phyloP scores from a whole-genome alignment of 202 grass and related monocot genomes.

The Dendrocalamus latiflorus region DNA sequence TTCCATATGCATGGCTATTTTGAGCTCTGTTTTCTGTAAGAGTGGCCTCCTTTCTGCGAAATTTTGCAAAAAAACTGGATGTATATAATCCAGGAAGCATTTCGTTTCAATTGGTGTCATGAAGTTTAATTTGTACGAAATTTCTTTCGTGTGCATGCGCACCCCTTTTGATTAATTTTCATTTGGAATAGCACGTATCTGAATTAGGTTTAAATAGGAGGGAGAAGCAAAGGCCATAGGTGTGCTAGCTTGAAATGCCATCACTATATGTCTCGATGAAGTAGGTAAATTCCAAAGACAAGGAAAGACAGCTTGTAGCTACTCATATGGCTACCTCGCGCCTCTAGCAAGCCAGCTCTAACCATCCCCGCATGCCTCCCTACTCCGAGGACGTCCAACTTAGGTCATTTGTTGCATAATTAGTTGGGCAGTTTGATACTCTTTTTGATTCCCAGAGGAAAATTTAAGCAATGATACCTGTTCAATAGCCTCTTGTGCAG shows the following conservation, averaged over 20 bases:
- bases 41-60: background rate
- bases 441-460: background rate
- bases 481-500: background rate
- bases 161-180: background rate
- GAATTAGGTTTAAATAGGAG: background rate
- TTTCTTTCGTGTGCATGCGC: background rate
- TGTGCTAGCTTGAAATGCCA: background rate
- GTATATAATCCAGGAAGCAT: background rate
- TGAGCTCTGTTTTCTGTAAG: background rate
- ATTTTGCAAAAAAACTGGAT: background rate
- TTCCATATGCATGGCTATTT: background rate
- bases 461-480: background rate
- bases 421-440: too few relatives aligned
- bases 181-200: background rate
- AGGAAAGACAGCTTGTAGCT: background rate
- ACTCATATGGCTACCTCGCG: background rate
- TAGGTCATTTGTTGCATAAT: background rate
- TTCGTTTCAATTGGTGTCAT: background rate
- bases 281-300: constrained; percentile 26
- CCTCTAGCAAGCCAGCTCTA: background rate
- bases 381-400: background rate
- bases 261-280: background rate
- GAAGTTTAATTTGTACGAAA: background rate
- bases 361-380: background rate
- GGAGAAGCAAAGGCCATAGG: background rate